Evolutionary conservation across 2,329 filamentous ascomycete genomes (phyloP).

Genomic region (Xylaria sp.): DNA sequence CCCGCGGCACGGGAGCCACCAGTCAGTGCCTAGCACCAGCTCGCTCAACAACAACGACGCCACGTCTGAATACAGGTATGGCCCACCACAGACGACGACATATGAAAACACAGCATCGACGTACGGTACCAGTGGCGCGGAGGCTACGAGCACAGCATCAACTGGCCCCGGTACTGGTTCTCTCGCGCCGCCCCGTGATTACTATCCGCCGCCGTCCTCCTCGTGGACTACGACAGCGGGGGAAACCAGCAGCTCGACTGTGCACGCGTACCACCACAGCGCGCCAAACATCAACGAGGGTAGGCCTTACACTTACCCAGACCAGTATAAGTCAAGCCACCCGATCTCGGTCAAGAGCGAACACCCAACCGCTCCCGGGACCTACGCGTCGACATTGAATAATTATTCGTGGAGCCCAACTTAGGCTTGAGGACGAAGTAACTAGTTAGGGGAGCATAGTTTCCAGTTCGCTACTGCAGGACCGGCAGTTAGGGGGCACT

Average conservation of each 20-base stretch:
- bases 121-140: constrained; percentile 29
- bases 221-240: constrained; percentile 59
- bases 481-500: background rate
- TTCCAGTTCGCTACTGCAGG: background rate
- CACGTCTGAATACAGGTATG: constrained; percentile 62
- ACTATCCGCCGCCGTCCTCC: constrained; percentile 57
- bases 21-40: constrained; percentile 57
- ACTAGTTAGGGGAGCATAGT: background rate
- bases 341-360: constrained; percentile 44
- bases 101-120: constrained; percentile 28
- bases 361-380: constrained; percentile 47
- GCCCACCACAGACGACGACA: constrained; percentile 44
- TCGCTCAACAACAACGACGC: constrained; percentile 56
- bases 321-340: constrained; percentile 53
- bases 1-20: constrained; percentile 59
- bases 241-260: constrained; percentile 49
- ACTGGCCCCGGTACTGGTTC: constrained; percentile 11
- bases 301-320: constrained; percentile 56
- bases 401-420: constrained; percentile 65
- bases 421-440: constrained; percentile 33
- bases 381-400: constrained; percentile 56
- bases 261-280: constrained; percentile 51
- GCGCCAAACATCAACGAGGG: constrained; percentile 47
- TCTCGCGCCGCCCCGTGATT: constrained; percentile 52
- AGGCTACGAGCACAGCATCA: constrained; percentile 14